These are phyloP conservation scores for Asclepias syriaca DNA, from an alignment of 257 asterid genomes.

Conservation along the genomic window DNA sequence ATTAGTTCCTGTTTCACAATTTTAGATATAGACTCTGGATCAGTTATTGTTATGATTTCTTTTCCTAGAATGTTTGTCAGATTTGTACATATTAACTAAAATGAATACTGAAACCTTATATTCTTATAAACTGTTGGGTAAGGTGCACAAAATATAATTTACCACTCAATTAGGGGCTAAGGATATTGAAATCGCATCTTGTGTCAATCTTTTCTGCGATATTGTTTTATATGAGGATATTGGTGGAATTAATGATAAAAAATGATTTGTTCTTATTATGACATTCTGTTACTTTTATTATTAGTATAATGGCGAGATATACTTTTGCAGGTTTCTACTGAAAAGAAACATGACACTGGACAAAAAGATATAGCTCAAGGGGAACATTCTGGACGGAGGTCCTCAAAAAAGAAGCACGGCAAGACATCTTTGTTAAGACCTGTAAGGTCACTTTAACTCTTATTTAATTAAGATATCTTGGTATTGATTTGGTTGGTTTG, in stretches of 20 bases:
- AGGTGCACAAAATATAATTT: not conserved
- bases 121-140: not conserved
- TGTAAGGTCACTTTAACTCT: conserved; percentile 42
- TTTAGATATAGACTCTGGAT: not conserved
- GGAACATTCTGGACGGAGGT: conserved; percentile 47
- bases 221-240: not conserved
- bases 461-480: conserved; percentile 16
- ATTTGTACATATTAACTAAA: not conserved
- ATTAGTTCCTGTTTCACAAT: not conserved
- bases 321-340: conserved; percentile 69
- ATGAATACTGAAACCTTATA: not conserved
- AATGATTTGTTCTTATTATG: not conserved
- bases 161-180: not conserved
- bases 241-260: not conserved
- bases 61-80: not conserved
- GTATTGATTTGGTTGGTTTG: conserved; percentile 27
- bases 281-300: not conserved
- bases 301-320: conserved; percentile 7
- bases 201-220: not conserved
- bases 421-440: conserved; percentile 68
- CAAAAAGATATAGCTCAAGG: conserved; percentile 59
- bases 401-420: conserved; percentile 57
- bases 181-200: not conserved
- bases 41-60: not conserved
- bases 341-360: conserved; percentile 54